Conservation (phyloP, 75 land plant species). For the Sequoiadendron giganteum region DNA sequence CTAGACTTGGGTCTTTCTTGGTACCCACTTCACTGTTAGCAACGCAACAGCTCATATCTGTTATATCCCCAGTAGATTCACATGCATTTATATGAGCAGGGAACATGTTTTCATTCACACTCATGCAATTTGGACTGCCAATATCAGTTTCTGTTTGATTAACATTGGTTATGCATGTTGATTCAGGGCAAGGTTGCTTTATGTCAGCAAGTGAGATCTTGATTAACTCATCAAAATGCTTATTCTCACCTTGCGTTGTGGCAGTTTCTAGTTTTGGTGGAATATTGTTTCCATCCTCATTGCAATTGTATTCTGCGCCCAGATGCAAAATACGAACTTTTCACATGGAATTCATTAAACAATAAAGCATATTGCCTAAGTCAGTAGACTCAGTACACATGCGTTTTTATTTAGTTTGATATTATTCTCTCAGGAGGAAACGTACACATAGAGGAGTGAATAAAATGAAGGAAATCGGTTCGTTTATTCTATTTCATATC, state of each 20-base stretch:
- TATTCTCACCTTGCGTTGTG: background rate
- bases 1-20: background rate
- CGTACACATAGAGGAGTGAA: no score
- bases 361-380: background rate
- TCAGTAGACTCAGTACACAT: background rate
- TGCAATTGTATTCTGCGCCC: background rate
- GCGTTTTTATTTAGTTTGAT: background rate
- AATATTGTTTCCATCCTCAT: no score
- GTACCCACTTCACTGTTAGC: background rate
- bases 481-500: background rate
- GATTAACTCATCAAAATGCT: background rate
- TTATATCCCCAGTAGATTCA: background rate
- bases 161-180: background rate
- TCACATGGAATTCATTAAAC: background rate
- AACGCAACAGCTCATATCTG: background rate
- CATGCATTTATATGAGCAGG: background rate
- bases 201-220: background rate
- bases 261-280: background rate
- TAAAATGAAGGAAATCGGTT: background rate
- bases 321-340: background rate
- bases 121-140: background rate
- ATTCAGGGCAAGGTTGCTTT: background rate
- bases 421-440: background rate
- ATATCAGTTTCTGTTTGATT: background rate
- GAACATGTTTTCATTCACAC: background rate